Percentiles rank a stretch among this genome's conserved stretches.
phyloP scores from a whole-genome alignment of 805 yeast genomes.

The Maudiozyma bulderi region DNA sequence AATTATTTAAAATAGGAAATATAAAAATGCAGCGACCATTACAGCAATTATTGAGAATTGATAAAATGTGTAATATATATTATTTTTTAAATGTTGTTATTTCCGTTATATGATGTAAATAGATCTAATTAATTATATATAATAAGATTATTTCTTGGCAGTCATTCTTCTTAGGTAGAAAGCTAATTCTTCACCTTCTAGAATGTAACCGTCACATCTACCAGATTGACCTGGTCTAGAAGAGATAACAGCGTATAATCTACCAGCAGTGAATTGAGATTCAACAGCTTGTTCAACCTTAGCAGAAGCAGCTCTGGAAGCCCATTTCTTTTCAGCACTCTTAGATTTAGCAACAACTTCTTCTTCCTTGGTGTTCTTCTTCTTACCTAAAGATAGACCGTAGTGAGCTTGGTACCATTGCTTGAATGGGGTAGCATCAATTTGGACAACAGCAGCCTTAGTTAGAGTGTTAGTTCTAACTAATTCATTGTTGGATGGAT shows the following conservation, averaged over 20 bases:
- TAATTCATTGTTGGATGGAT: constrained; percentile 99
- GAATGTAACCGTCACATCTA: constrained; percentile 99
- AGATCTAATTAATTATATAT: background rate
- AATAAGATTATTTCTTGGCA: constrained; percentile 80
- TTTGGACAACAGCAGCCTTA: constrained; percentile 97
- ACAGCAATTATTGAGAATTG: no score
- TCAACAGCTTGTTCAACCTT: constrained; percentile 85
- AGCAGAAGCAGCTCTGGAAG: constrained; percentile 80
- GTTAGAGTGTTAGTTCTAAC: constrained; percentile 99
- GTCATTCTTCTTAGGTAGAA: constrained; percentile 99
- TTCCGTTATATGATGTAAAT: background rate
- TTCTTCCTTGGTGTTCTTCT: constrained; percentile 47
- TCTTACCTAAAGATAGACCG: constrained; percentile 90
- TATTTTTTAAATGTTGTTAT: no score
- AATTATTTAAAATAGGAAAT: no score
- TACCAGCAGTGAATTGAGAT: constrained; percentile 97
- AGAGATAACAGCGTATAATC: constrained; percentile 95
- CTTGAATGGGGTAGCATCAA: constrained; percentile 99
- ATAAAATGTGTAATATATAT: no score
- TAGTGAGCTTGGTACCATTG: constrained; percentile 98
- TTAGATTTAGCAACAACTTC: constrained; percentile 60
- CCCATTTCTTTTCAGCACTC: constrained; percentile 84
- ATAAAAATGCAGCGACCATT: no score
- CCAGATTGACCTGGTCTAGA: constrained; percentile 99
- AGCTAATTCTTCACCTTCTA: constrained; percentile 99